Base-by-base conservation (phyloP, 2,329 filamentous ascomycete genomes). In the Lasiodiplodia sp. region DNA sequence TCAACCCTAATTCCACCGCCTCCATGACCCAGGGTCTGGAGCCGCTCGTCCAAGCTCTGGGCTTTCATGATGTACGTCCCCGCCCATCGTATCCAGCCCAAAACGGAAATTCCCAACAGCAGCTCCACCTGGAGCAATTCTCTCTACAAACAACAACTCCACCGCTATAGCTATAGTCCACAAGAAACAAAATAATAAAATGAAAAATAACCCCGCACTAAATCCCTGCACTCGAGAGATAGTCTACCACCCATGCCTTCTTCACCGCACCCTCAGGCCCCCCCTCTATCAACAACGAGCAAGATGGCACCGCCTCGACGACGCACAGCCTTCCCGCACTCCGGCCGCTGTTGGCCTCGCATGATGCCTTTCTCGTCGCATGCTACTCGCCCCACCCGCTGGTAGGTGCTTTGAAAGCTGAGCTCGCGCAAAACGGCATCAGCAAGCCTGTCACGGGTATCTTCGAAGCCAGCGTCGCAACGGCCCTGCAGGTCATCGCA, bases 321-420 rank as follows among this genome's bases (percentile, higher is more conserved):
- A 76, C 85, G 1, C 86, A 88, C 68, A 92, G 92, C 63, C 81
- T 90, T 18, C 81, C 83, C 0, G 83, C 88, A 69, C 76, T 92
- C 6, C 76, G 81, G 31, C 76, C 83, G 1, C 69, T 80, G 0
- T 76, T 86, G 0, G 69, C 78, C 2, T 73, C 80, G 34, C 88
- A 92, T 78, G 90, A 96, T 75, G 93, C 86, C n/a, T 90, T 96
- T 70, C 85, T 97, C 0, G 87, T 97, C 2, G 94, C 94, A 23
- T 97, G 95, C 81, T 98, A 93, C 82, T 96, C 92, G 69, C 88
- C 91, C 1, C 94, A 97, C 75, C 89, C 91, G 0, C 86, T 97
- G 0, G 92, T 97, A 0, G 78, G 83, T 0, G 79, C 85, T 60
- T 81, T 97, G 12, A 84, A 84, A 69, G 71, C 80, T n/a, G 74